Conservation (phyloP, 1,284 basidiomycete species). For the Polyporus tsugae region DNA sequence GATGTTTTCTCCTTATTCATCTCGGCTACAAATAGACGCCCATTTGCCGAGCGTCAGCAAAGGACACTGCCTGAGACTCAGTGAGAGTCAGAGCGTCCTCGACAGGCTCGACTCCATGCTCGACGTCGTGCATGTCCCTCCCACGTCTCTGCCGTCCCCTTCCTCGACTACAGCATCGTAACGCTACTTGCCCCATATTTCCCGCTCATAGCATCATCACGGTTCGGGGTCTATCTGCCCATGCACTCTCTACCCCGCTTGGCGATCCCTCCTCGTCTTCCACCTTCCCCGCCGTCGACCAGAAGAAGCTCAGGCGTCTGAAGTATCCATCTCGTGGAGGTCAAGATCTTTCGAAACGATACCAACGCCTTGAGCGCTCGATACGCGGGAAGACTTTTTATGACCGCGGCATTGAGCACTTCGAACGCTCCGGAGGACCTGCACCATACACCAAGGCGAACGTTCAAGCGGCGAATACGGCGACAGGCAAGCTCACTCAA, state of each 20-base stretch:
- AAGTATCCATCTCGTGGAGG: constrained; percentile 46
- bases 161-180: constrained; percentile 12
- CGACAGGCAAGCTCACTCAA: constrained; percentile 17
- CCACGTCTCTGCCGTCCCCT: constrained; percentile 20
- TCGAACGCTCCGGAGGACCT: constrained; percentile 23
- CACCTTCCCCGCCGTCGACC: constrained; percentile 19
- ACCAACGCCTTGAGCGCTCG: constrained; percentile 61
- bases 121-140: constrained; percentile 30
- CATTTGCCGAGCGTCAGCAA: background rate
- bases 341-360: constrained; percentile 61
- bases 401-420: constrained; percentile 42
- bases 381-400: constrained; percentile 55
- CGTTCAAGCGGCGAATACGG: constrained; percentile 16
- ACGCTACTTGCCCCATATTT: background rate
- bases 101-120: too few relatives aligned
- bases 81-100: constrained; percentile 13
- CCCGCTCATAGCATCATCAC: constrained; percentile 10
- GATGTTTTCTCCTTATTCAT: constrained; percentile 16
- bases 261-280: constrained; percentile 15
- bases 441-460: constrained; percentile 22
- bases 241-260: constrained; percentile 11
- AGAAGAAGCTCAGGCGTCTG: constrained; percentile 20
- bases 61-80: constrained; percentile 6
- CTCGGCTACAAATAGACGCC: background rate
- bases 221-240: constrained; percentile 11